phyloP scores from a whole-genome alignment of 2,329 filamentous ascomycete species.

The Salinomyces thailandicus region DNA sequence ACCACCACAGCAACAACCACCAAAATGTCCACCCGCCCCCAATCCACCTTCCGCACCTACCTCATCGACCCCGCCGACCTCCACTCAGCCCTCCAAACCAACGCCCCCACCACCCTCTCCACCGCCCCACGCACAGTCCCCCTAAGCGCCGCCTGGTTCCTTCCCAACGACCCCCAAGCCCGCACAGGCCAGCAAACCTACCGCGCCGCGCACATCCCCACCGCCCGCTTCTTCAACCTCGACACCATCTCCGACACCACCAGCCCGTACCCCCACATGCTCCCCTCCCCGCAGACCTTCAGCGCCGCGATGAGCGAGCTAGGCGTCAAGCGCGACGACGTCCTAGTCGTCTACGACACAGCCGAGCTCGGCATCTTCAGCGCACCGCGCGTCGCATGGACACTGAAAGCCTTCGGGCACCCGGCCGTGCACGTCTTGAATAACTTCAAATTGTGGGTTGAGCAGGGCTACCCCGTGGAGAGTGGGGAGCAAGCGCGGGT shows the following conservation, averaged over 20 bases:
- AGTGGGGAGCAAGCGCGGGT: conserved; percentile 55
- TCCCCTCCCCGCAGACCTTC: conserved; percentile 71
- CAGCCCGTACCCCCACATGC: conserved; percentile 93
- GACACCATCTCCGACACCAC: conserved; percentile 81
- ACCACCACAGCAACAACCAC: too few species aligned
- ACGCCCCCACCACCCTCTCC: conserved; percentile 67
- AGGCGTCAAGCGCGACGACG: conserved; percentile 78
- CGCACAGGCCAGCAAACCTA: conserved; percentile 74
- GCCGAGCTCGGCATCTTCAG: conserved; percentile 89
- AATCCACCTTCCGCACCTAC: conserved; percentile 59
- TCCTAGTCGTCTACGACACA: conserved; percentile 86
- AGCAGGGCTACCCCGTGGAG: conserved; percentile 71
- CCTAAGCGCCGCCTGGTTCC: conserved; percentile 89
- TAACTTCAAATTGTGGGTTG: conserved; percentile 92
- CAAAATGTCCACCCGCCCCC: conserved; percentile 21
- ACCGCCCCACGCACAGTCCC: conserved; percentile 76
- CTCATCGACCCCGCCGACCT: conserved; percentile 79
- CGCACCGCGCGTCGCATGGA: conserved; percentile 90
- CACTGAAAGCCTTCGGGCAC: conserved; percentile 81
- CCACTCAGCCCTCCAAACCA: conserved; percentile 68
- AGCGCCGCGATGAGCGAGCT: conserved; percentile 79
- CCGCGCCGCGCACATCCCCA: conserved; percentile 71
- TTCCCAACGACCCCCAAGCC: conserved; percentile 71
- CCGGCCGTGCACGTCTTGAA: conserved; percentile 79
- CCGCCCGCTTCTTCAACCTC: conserved; percentile 90